Conservation (phyloP, 768 basidiomycete species). For the Trametes punicea region DNA sequence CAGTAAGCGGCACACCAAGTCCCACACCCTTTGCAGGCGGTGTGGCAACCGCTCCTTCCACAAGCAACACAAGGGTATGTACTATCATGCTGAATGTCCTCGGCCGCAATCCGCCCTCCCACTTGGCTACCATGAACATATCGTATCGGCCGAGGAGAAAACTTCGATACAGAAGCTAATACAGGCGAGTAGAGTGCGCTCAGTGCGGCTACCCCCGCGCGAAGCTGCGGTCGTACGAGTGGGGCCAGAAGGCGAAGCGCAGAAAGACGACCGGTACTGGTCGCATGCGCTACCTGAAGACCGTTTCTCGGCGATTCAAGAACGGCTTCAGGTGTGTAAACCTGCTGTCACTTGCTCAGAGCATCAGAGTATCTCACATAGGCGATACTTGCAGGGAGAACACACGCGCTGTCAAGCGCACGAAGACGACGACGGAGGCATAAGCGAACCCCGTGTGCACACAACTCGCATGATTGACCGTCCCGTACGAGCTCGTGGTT, state of each 20-base stretch:
- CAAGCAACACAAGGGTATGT: slow-evolving; percentile 95
- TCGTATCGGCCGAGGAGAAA: neutral
- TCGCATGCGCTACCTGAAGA: slow-evolving; percentile 90
- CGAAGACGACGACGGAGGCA: slow-evolving; percentile 53
- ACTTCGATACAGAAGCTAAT: neutral
- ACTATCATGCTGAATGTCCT: neutral
- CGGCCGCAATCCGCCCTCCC: neutral
- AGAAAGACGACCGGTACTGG: slow-evolving; percentile 99
- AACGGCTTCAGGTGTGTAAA: slow-evolving; percentile 84
- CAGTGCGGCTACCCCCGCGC: slow-evolving; percentile 97
- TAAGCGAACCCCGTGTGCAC: slow-evolving; percentile 25
- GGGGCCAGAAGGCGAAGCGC: slow-evolving; percentile 99
- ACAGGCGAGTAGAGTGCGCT: slow-evolving; percentile 63
- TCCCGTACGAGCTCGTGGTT: slow-evolving; percentile 16
- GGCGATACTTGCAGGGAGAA: slow-evolving; percentile 62
- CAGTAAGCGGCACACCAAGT: slow-evolving; percentile 97
- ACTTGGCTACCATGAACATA: neutral
- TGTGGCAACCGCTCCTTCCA: slow-evolving; percentile 96
- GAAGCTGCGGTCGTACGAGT: slow-evolving; percentile 93
- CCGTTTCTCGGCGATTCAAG: slow-evolving; percentile 94
- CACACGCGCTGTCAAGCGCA: slow-evolving; percentile 84
- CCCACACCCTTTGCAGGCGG: slow-evolving; percentile 95
- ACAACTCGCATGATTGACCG: slow-evolving; percentile 10
- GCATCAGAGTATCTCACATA: neutral
- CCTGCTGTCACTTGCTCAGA: too few species aligned